A percentile compares a stretch with the other conserved stretches of the same genome.
Evolutionary conservation across 1,284 basidiomycete genomes (phyloP).

Genomic region (Schizophyllum amplum): DNA sequence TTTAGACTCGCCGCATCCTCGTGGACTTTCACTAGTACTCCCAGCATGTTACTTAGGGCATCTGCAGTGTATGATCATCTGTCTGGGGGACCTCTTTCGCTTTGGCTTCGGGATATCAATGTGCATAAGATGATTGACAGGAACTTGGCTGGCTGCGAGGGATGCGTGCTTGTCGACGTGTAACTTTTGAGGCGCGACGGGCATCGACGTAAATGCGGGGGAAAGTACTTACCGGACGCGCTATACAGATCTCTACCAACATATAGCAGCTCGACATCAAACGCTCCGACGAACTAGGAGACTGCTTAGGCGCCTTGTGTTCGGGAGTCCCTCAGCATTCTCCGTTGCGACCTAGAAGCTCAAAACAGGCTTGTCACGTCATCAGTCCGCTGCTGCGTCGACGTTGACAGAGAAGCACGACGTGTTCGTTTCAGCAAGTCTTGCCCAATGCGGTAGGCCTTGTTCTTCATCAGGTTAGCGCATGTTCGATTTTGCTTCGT

Average conservation of each 20-base stretch:
- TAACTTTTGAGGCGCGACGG: background rate
- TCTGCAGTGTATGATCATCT: background rate
- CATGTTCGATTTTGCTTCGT: background rate
- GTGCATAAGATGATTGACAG: background rate
- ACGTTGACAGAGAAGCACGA: background rate
- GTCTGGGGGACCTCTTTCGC: background rate
- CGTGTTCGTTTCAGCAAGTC: background rate
- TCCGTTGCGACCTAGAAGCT: background rate
- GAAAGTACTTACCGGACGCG: too few relatives aligned
- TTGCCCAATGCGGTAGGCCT: background rate
- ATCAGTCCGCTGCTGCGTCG: background rate
- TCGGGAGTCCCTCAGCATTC: background rate
- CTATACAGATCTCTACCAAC: too few relatives aligned
- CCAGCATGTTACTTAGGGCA: background rate
- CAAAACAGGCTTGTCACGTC: background rate
- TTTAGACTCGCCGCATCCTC: background rate
- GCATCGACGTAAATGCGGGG: too few relatives aligned
- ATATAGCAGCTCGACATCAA: too few relatives aligned
- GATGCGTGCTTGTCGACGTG: background rate
- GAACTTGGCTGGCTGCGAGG: background rate
- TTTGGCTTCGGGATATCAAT: background rate
- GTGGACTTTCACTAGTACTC: background rate
- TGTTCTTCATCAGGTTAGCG: background rate
- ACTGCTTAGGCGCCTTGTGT: background rate
- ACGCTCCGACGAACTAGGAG: background rate